A percentile compares a stretch with the other conserved stretches of the same genome.
Conservation (phyloP, 257 asterid genomes). For the Verbena officinalis region DNA sequence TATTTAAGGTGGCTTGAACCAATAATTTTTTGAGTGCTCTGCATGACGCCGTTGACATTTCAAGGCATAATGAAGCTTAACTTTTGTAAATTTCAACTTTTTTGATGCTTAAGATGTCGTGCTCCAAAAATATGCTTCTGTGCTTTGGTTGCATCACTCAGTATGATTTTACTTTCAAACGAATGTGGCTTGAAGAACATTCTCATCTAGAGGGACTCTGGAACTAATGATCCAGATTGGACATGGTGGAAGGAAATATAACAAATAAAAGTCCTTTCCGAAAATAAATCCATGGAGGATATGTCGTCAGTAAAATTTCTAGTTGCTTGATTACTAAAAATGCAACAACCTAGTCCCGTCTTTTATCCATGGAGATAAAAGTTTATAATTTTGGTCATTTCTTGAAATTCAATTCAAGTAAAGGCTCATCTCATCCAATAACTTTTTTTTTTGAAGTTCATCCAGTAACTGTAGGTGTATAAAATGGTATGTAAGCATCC, state of each 20-base stretch:
- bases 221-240: conserved; percentile 5
- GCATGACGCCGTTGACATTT: background rate
- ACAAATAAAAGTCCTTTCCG: background rate
- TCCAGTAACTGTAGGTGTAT: conserved; percentile 2
- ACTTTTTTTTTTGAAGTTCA: too few species aligned
- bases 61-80: background rate
- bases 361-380: conserved; percentile 1
- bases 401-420: background rate
- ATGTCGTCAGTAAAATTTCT: background rate
- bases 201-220: background rate
- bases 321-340: background rate
- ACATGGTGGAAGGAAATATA: background rate
- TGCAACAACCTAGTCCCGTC: background rate
- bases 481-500: background rate
- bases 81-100: background rate
- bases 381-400: background rate
- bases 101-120: conserved; percentile 12
- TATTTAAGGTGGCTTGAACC: background rate
- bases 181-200: conserved; percentile 14
- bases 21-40: conserved; percentile 13
- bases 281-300: background rate
- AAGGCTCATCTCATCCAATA: too few species aligned
- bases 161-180: background rate
- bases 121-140: background rate
- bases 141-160: conserved; percentile 8